Conservation (phyloP, 2,329 filamentous ascomycete species). For the Teratosphaeria viscida region DNA sequence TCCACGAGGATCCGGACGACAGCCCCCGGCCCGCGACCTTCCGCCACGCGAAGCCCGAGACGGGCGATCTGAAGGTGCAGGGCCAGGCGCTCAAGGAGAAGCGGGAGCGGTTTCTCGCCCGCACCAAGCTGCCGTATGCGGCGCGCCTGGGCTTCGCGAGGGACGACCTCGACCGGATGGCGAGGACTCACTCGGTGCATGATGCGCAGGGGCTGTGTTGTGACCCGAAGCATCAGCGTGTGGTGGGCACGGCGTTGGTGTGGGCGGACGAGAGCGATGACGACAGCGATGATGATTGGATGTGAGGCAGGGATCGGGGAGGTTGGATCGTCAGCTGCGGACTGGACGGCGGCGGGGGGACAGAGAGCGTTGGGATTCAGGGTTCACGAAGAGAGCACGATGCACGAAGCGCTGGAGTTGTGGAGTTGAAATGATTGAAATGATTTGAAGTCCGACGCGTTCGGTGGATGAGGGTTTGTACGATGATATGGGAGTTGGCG, state of each 20-base stretch:
- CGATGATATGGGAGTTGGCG: too few relatives aligned
- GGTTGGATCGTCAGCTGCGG: conserved; percentile 6
- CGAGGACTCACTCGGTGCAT: not conserved
- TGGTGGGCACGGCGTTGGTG: conserved; percentile 7
- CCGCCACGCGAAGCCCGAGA: not conserved
- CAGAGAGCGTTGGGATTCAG: too few relatives aligned
- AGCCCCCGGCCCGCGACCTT: not conserved
- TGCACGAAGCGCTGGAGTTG: too few relatives aligned
- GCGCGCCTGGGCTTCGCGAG: not conserved
- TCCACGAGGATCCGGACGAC: not conserved
- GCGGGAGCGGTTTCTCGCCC: not conserved
- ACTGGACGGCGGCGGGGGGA: too few relatives aligned
- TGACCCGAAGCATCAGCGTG: not conserved
- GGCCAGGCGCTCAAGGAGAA: not conserved
- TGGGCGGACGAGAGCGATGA: conserved; percentile 29
- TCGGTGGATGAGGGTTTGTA: too few relatives aligned
- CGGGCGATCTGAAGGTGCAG: not conserved
- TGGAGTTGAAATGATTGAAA: too few relatives aligned
- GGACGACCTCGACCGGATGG: not conserved
- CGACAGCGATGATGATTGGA: conserved; percentile 23
- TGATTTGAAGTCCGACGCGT: too few relatives aligned
- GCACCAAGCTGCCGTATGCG: not conserved
- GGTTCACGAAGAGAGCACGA: too few relatives aligned
- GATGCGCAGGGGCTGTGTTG: not conserved
- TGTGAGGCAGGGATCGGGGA: conserved; percentile 28